Base-by-base conservation (phyloP, 805 yeast species). In the Peterozyma toletana region DNA sequence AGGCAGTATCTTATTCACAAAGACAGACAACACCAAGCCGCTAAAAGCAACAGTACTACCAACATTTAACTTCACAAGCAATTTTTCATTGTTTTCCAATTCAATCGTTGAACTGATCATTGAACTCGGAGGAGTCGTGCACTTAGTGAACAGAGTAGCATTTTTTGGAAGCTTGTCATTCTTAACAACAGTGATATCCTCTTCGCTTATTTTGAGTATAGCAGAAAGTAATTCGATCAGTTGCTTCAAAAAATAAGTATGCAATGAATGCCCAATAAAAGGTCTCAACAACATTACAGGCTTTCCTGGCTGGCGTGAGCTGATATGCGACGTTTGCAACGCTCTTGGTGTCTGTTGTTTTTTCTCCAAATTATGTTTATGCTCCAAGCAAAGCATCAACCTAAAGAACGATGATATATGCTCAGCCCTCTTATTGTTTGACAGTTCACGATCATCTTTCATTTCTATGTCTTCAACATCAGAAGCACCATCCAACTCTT, bases 311-410 rank as follows among this genome's bases (percentile, higher is more conserved):
- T 29, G 42, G 38, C n/a, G 35, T 31, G 27, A 14, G 13, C 21
- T 27, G 3, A 39, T 31, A 27, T 33, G 44, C 13, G 48, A 50
- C 47, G 68, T 69, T 21, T 70, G 65, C 48, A 67, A 55, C 3
- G 74, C 62, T 2, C 76, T 66, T 14, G 82, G 81, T 10, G 75
- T 65, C 6, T 65, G 63, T 27, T 67, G 64, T 45, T 66, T 73
- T 55, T 62, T 58, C 37, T 56, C 63, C 42, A 67, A 66, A 50
- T 66, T 76, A 53, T 61, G 69, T 44, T 62, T 69, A 59, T 75
- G 85, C 44, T 76, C 73, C 45, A 80, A 70, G 50, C 83, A 78
- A 14, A 85, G 66, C 70, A 83, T 71, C 29, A 84, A 59, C 50
- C 81, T 78, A 18, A 85, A 60, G 40, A 75, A 74, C 11, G 60